phyloP scores from a whole-genome alignment of 2,329 filamentous ascomycete genomes.

The Lachnellula subtilissima region DNA sequence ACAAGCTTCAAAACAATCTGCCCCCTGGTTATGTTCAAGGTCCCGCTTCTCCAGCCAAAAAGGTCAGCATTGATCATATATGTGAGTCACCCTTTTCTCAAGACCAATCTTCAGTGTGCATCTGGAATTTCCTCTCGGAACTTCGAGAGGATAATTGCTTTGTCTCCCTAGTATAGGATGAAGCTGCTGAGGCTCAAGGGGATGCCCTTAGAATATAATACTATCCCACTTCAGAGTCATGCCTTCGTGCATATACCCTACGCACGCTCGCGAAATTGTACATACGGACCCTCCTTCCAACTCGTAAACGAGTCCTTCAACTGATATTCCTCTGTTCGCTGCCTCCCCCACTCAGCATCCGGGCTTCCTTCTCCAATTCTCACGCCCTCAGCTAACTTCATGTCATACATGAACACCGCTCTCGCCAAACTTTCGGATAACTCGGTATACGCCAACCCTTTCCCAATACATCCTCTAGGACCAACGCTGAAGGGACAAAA shows the following conservation, averaged over 20 bases:
- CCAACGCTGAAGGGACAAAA: conserved; percentile 26
- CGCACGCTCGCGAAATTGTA: conserved; percentile 50
- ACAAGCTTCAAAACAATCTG: too few species aligned
- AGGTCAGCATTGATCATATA: too few species aligned
- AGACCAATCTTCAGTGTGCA: too few species aligned
- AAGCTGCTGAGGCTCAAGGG: too few species aligned
- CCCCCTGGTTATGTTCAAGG: too few species aligned
- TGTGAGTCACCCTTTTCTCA: too few species aligned
- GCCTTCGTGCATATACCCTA: not conserved
- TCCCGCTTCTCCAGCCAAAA: too few species aligned
- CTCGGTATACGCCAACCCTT: conserved; percentile 23
- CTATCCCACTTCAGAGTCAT: not conserved
- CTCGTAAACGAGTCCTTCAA: conserved; percentile 69
- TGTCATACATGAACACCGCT: conserved; percentile 21
- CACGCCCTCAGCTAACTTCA: conserved; percentile 20
- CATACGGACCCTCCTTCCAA: conserved; percentile 64
- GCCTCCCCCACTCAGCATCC: conserved; percentile 49
- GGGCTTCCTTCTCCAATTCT: conserved; percentile 50
- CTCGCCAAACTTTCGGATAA: conserved; percentile 20
- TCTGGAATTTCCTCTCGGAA: too few species aligned
- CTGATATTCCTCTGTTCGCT: conserved; percentile 59
- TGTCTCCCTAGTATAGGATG: too few species aligned
- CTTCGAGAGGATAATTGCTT: too few species aligned
- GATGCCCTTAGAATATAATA: not conserved
- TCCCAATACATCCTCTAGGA: conserved; percentile 26